Conservation (phyloP, 352 stramenopile genomes). For the Pythium aristosporum region DNA sequence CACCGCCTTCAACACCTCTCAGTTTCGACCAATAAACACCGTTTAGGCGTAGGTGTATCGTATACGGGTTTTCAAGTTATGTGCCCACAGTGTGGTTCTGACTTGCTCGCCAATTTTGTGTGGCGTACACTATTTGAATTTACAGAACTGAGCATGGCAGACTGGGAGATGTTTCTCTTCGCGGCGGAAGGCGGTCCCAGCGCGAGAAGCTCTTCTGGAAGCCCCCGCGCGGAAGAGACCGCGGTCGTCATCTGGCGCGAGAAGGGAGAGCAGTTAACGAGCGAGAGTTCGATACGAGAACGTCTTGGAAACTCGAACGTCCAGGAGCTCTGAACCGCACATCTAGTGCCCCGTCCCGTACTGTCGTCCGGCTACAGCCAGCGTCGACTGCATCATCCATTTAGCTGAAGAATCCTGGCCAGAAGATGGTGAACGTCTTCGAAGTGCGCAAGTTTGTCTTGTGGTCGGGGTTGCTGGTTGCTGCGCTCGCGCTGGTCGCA, state of each 20-base stretch:
- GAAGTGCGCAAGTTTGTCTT: conserved; percentile 21
- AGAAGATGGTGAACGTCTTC: conserved; percentile 21
- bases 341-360: neutral
- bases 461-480: conserved; percentile 17
- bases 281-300: neutral
- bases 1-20: conserved; percentile 12
- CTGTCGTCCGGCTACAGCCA: neutral
- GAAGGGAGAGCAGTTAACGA: neutral
- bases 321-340: neutral
- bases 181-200: neutral
- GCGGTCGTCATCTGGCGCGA: neutral
- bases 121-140: conserved; percentile 8
- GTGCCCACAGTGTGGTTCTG: neutral
- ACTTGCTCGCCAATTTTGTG: conserved; percentile 6
- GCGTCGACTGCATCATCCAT: neutral
- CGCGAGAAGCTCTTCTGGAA: neutral
- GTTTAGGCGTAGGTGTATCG: conserved; percentile 7
- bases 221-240: conserved; percentile 1
- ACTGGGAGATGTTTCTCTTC: conserved; percentile 11
- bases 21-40: conserved; percentile 1
- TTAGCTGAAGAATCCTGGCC: neutral
- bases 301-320: neutral
- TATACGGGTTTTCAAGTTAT: neutral
- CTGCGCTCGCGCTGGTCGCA: conserved; percentile 15
- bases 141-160: neutral